These are phyloP conservation scores for Cryptosporidium viatorum DNA, from an alignment of 169 alveolate genomes.

Conservation along the genomic window DNA sequence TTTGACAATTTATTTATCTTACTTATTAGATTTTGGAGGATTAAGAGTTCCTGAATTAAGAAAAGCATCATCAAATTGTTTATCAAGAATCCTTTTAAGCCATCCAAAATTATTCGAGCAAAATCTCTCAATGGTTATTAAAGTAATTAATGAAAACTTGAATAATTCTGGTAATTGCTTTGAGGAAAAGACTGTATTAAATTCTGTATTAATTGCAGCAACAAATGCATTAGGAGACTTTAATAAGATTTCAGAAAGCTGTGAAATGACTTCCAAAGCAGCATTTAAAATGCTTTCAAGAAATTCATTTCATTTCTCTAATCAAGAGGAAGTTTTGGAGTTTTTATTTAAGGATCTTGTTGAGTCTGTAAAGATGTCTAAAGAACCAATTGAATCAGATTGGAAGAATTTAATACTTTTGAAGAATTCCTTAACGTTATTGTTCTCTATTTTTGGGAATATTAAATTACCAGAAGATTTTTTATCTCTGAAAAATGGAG, in stretches of 20 bases:
- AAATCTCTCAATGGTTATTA: constrained; percentile 3
- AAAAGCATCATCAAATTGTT: constrained; percentile 1
- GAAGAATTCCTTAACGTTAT: constrained; percentile 11
- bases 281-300: constrained; percentile 4
- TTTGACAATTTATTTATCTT: background rate
- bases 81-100: constrained; percentile 23
- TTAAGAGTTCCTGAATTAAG: background rate
- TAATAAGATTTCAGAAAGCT: constrained; percentile 17
- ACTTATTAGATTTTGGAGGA: background rate
- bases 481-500: constrained; percentile 20
- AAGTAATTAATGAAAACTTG: background rate
- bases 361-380: background rate
- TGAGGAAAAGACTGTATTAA: constrained; percentile 30
- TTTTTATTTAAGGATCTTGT: constrained; percentile 17
- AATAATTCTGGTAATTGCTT: background rate
- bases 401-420: constrained; percentile 6
- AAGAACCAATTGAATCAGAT: background rate
- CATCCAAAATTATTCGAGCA: constrained; percentile 10
- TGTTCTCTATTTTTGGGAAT: constrained; percentile 10
- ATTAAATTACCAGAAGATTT: constrained; percentile 19
- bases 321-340: background rate
- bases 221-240: constrained; percentile 15
- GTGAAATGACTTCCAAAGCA: background rate
- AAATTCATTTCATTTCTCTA: background rate
- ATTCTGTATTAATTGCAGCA: constrained; percentile 15